phyloP scores from a whole-genome alignment of 306 rosid genomes.

The Fragaria iinumae region DNA sequence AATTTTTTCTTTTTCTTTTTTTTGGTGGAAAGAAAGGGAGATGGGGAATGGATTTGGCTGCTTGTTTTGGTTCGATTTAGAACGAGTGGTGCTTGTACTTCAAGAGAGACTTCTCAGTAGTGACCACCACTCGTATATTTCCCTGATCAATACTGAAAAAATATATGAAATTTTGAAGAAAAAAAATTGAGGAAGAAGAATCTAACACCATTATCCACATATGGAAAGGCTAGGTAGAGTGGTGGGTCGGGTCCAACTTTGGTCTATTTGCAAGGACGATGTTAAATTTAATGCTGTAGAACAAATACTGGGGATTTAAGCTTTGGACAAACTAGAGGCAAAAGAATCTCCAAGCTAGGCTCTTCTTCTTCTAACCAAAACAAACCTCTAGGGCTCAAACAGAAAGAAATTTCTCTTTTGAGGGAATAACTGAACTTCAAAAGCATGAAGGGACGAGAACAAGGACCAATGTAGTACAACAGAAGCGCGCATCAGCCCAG shows the following conservation, averaged over 20 bases:
- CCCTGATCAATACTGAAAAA: not conserved
- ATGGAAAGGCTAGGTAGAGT: not conserved
- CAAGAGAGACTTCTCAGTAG: not conserved
- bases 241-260: not conserved
- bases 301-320: not conserved
- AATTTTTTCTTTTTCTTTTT: not conserved
- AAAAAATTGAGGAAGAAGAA: not conserved
- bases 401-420: too few species aligned
- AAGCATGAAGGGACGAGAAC: too few species aligned
- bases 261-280: not conserved
- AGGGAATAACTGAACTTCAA: not conserved
- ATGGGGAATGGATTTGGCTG: constrained; percentile 44
- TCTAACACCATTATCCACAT: constrained; percentile 3
- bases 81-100: constrained; percentile 56
- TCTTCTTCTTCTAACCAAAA: not conserved
- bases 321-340: not conserved
- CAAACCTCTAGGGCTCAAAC: not conserved
- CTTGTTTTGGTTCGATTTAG: constrained; percentile 25
- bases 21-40: constrained; percentile 24
- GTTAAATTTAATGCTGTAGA: not conserved
- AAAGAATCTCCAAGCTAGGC: not conserved
- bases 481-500: too few species aligned
- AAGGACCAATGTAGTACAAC: too few species aligned
- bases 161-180: not conserved
- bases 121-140: constrained; percentile 14